phyloP scores from a whole-genome alignment of 495 filamentous ascomycete species.

The Penicillium turbatum region DNA sequence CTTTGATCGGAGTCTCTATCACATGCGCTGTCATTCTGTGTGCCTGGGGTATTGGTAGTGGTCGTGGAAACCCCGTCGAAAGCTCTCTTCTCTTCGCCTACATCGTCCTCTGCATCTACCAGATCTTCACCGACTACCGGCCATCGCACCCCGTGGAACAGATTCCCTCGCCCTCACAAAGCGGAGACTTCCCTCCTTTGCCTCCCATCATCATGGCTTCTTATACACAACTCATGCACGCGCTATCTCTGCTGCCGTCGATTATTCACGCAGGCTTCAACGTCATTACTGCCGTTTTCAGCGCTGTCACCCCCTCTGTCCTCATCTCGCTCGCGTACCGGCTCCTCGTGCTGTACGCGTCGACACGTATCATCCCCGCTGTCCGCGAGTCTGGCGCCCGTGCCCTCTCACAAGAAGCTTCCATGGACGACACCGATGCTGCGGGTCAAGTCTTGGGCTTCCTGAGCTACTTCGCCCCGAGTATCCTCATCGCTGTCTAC shows the following conservation, averaged over 20 bases:
- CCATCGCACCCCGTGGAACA: slow-evolving; percentile 62
- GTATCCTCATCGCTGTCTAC: slow-evolving; percentile 89
- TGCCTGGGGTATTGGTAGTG: slow-evolving; percentile 90
- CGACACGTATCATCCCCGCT: slow-evolving; percentile 93
- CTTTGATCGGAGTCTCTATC: slow-evolving; percentile 84
- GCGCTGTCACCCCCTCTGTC: slow-evolving; percentile 90
- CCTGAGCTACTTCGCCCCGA: slow-evolving; percentile 87
- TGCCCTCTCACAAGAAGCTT: slow-evolving; percentile 75
- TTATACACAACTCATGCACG: slow-evolving; percentile 82
- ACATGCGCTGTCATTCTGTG: slow-evolving; percentile 89
- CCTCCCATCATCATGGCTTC: slow-evolving; percentile 99
- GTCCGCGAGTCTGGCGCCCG: slow-evolving; percentile 79
- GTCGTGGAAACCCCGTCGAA: slow-evolving; percentile 92
- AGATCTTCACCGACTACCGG: slow-evolving; percentile 97
- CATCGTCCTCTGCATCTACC: slow-evolving; percentile 93
- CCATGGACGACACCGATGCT: slow-evolving; percentile 77
- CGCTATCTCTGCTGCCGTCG: slow-evolving; percentile 75
- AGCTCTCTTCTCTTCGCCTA: slow-evolving; percentile 95
- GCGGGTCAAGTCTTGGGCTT: slow-evolving; percentile 74
- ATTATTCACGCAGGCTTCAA: slow-evolving; percentile 80
- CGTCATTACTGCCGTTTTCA: slow-evolving; percentile 82
- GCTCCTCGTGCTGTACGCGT: slow-evolving; percentile 88
- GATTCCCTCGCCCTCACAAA: slow-evolving; percentile 48
- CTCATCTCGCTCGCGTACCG: slow-evolving; percentile 92
- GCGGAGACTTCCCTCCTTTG: slow-evolving; percentile 84